Base-by-base conservation (phyloP, 1,284 basidiomycete species). In the Chalciporus piperatoides region DNA sequence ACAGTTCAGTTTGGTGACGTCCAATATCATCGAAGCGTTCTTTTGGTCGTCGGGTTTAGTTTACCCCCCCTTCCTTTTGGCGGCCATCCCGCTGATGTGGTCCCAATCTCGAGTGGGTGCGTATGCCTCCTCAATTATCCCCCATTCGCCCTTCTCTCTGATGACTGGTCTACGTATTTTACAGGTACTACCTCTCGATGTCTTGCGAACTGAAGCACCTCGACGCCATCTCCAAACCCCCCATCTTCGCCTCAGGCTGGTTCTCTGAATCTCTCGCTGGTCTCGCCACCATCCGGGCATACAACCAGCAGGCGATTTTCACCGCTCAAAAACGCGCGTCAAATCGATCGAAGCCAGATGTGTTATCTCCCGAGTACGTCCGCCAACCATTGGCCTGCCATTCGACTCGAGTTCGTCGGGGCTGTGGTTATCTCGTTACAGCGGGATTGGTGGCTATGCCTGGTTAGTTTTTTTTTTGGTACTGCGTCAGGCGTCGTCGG, bases 161-260 rank as follows among this genome's bases (percentile, higher is more conserved):
- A 49, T 23, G 46, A 11, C 40, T 45, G 5, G 30, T 33, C 30
- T 47, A 25, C 5, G 5, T 8, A 25, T 37, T 30, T 25, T 38
- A 15, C 56, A 90, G 86, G 33, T 95, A 95, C 71, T 97, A 97
- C 67, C 81, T 97, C 14, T 77, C 91, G 1, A 94, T 93, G 0
- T 93, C 90, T 10, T 84, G 93, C 45, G 93, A 96, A 67, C 78
- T 97, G 41, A 96, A 97, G 68, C 86, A 94, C 19, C 78, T 97
- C 8, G 94, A 97, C 61, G 88, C 95, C 4, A 85, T 91, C 24
- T 90, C 90, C 10, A 86, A 90, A 49, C 92, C 90, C 1, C 95
- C 95, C 8, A 92, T 97, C 57, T 96, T 97, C 65, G 83, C 82
- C 3, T 19, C 19, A 19, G 19, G 19, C 0, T 90, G 87, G 83